phyloP scores from a whole-genome alignment of 345 rosid genomes.

The Jatropha curcas region DNA sequence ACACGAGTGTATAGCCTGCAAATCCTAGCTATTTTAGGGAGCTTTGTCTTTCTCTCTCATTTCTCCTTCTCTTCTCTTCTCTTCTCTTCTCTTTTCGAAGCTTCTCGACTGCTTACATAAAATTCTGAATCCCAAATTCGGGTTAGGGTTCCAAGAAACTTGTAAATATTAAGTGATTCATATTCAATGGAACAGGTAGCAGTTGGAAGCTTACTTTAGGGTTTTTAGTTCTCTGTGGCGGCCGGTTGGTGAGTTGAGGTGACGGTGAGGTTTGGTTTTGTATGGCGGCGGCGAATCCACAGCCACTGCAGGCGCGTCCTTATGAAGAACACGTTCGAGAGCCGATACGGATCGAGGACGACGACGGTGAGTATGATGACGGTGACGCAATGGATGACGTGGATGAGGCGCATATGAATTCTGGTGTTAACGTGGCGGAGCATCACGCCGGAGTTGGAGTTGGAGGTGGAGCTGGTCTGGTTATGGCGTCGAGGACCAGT shows the following conservation, averaged over 20 bases:
- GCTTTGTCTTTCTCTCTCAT: not conserved
- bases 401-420: constrained; percentile 40
- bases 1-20: constrained; percentile 34
- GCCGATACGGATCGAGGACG: constrained; percentile 47
- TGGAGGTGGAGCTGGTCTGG: constrained; percentile 24
- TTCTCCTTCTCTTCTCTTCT: not conserved
- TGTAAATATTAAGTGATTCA: not conserved
- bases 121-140: not conserved
- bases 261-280: constrained; percentile 1
- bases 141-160: constrained; percentile 29
- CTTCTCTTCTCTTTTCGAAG: constrained; percentile 18
- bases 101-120: constrained; percentile 17
- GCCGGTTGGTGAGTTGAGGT: constrained; percentile 18
- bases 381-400: constrained; percentile 45
- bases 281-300: constrained; percentile 61
- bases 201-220: constrained; percentile 3
- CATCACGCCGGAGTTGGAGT: constrained; percentile 21
- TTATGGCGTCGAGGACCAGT: constrained; percentile 52
- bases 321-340: constrained; percentile 36
- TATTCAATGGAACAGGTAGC: constrained; percentile 35
- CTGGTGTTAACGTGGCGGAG: constrained; percentile 45
- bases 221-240: constrained; percentile 14
- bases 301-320: constrained; percentile 50
- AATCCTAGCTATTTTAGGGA: constrained; percentile 38
- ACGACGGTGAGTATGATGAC: constrained; percentile 51